Conservation (phyloP, 2,329 filamentous ascomycete species). For the Tolypocladium guangdongense region DNA sequence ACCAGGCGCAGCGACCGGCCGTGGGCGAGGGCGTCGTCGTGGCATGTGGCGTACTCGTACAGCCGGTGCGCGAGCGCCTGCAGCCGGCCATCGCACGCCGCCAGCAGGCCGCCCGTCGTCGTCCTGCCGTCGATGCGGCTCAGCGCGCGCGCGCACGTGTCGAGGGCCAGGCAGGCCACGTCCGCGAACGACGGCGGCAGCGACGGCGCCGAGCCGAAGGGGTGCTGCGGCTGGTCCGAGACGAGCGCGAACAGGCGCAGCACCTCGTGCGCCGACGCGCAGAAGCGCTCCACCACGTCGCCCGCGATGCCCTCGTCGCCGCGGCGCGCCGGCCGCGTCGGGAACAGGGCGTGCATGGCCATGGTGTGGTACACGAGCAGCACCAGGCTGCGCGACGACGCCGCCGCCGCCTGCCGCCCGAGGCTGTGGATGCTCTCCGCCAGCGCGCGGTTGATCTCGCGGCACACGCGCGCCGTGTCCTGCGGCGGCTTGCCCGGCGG, state of each 20-base stretch:
- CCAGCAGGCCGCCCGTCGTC: constrained; percentile 6
- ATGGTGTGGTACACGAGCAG: constrained; percentile 21
- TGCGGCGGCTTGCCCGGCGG: constrained; percentile 10
- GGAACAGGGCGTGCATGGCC: constrained; percentile 22
- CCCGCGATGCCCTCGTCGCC: constrained; percentile 9
- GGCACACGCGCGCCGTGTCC: constrained; percentile 12
- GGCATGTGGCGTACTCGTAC: constrained; percentile 15
- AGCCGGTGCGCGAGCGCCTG: constrained; percentile 13
- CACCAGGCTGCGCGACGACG: constrained; percentile 14
- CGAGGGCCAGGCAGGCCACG: constrained; percentile 17
- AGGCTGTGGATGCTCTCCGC: constrained; percentile 14
- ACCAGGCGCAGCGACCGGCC: constrained; percentile 11
- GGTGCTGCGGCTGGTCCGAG: constrained; percentile 10
- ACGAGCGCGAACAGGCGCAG: constrained; percentile 12
- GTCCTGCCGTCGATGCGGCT: constrained; percentile 11
- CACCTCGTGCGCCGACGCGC: constrained; percentile 16
- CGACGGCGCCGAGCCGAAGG: constrained; percentile 8
- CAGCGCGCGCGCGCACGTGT: constrained; percentile 20
- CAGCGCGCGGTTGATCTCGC: constrained; percentile 16
- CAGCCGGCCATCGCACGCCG: constrained; percentile 13
- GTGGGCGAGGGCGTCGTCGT: constrained; percentile 17
- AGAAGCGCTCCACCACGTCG: constrained; percentile 17
- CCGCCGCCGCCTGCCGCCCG: constrained; percentile 11
- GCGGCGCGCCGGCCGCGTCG: constrained; percentile 7
- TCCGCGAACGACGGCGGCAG: constrained; percentile 15